phyloP scores from a whole-genome alignment of 225 moss, liverwort and hornwort species.

The Lunularia cruciata region DNA sequence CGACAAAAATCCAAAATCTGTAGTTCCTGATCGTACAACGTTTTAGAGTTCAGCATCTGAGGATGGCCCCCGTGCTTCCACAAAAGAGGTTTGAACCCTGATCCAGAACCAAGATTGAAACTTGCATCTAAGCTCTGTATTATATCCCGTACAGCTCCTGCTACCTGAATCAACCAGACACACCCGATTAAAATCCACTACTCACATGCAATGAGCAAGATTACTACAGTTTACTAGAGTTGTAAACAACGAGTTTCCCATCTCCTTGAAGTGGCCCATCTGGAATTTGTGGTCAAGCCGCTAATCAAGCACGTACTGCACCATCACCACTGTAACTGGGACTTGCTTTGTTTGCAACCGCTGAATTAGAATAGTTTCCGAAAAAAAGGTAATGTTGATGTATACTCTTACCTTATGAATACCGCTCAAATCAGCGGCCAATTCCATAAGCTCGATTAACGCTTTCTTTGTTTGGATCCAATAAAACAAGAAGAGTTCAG shows the following conservation, averaged over 20 bases:
- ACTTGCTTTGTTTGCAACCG: too few relatives aligned
- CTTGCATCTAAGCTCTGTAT: constrained; percentile 59
- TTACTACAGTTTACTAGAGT: too few relatives aligned
- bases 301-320: too few relatives aligned
- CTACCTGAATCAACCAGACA: too few relatives aligned
- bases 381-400: background rate
- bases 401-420: constrained; percentile 35
- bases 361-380: too few relatives aligned
- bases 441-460: constrained; percentile 40
- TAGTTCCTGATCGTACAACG: constrained; percentile 58
- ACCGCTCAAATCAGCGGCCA: constrained; percentile 33
- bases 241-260: too few relatives aligned
- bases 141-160: constrained; percentile 47
- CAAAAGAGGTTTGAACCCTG: constrained; percentile 62
- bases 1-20: constrained; percentile 57
- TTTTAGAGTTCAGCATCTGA: constrained; percentile 56
- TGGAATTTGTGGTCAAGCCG: too few relatives aligned
- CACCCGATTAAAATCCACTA: too few relatives aligned
- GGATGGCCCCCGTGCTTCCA: constrained; percentile 98
- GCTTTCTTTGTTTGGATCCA: constrained; percentile 68
- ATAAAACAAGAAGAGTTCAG: constrained; percentile 65
- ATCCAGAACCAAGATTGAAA: constrained; percentile 57
- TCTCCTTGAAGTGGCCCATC: too few relatives aligned
- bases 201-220: too few relatives aligned
- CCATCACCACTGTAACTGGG: too few relatives aligned